phyloP scores from a whole-genome alignment of 1,284 basidiomycete species.

The Irpex lacteus region DNA sequence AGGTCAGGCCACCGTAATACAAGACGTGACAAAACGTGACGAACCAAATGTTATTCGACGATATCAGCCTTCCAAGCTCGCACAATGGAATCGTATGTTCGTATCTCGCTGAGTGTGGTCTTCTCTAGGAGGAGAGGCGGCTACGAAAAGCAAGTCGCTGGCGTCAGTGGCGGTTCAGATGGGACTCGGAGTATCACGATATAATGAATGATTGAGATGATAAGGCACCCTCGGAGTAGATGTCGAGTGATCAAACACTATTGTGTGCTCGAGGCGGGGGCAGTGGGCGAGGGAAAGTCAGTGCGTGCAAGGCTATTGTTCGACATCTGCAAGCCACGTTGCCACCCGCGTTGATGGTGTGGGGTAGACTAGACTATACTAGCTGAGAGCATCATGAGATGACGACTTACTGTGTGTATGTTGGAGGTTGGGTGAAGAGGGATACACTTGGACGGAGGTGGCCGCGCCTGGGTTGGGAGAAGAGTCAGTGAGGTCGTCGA shows the following conservation, averaged over 20 bases:
- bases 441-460: slow-evolving; percentile 65
- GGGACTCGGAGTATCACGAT: background rate
- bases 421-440: slow-evolving; percentile 42
- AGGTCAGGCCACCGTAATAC: background rate
- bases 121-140: background rate
- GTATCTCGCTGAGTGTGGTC: background rate
- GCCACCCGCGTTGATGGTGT: background rate
- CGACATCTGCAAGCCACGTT: background rate
- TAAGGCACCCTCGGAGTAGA: background rate
- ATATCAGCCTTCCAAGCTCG: background rate
- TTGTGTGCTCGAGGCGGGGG: background rate
- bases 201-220: background rate
- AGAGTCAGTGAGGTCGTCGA: background rate
- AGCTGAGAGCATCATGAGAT: background rate
- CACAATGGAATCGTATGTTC: background rate
- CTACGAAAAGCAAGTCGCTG: background rate
- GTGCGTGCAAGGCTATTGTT: slow-evolving; percentile 8
- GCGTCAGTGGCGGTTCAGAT: background rate
- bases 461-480: slow-evolving; percentile 50
- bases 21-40: slow-evolving; percentile 1
- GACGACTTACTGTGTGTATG: slow-evolving; percentile 45
- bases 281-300: background rate
- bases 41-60: slow-evolving; percentile 2
- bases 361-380: background rate
- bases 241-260: background rate